These are phyloP conservation scores for Leccinum uliginosum DNA, from an alignment of 768 basidiomycete species.

Conservation along the genomic window DNA sequence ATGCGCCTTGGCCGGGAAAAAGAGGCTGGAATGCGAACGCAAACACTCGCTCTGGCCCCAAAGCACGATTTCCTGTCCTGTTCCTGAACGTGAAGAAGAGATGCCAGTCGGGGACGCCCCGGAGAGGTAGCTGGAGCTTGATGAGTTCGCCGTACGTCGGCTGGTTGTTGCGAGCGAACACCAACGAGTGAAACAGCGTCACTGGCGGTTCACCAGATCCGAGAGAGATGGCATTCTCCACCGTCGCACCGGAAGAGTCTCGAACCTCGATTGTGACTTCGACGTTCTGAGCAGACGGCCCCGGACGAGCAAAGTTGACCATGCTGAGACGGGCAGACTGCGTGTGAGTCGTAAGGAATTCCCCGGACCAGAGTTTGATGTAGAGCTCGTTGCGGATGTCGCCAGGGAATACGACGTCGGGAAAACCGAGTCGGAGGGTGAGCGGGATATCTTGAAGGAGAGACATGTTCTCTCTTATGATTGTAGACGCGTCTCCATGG, in stretches of 20 bases:
- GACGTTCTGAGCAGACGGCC: constrained; percentile 51
- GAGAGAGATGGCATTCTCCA: constrained; percentile 72
- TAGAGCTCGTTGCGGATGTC: constrained; percentile 93
- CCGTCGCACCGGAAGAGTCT: constrained; percentile 58
- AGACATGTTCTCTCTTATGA: constrained; percentile 81
- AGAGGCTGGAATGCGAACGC: constrained; percentile 92
- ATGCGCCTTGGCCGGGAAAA: constrained; percentile 68
- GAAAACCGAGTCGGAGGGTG: constrained; percentile 86
- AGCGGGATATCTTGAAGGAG: constrained; percentile 77
- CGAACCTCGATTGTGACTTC: constrained; percentile 91
- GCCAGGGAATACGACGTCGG: constrained; percentile 93
- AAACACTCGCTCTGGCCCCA: constrained; percentile 67
- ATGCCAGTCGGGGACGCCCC: constrained; percentile 75
- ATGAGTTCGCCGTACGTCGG: constrained; percentile 93
- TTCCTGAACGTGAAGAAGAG: constrained; percentile 93
- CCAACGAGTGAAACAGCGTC: constrained; percentile 83
- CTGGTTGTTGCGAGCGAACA: constrained; percentile 81
- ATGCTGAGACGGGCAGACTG: constrained; percentile 55
- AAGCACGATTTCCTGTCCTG: constrained; percentile 49
- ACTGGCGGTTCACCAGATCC: constrained; percentile 83
- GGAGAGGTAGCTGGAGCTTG: constrained; percentile 73
- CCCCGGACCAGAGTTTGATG: constrained; percentile 93
- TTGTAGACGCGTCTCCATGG: constrained; percentile 70
- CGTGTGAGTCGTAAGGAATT: constrained; percentile 60
- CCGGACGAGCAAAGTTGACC: constrained; percentile 55